A percentile compares a stretch with the other conserved stretches of the same genome.
Evolutionary conservation across 345 rosid species (phyloP).

Genomic region (Diplotaxis tenuifolia): DNA sequence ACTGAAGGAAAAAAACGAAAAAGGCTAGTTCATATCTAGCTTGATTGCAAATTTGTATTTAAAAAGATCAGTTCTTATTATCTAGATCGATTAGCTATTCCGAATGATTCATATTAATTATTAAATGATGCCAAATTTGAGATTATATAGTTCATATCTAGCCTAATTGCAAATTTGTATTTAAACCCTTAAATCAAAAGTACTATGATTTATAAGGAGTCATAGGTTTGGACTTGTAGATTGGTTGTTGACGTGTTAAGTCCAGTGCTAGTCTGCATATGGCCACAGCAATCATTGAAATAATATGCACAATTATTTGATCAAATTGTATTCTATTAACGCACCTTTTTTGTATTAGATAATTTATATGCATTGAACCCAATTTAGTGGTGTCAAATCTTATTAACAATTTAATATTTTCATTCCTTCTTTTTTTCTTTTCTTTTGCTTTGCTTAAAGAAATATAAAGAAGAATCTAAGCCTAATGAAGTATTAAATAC

Average conservation of each 20-base stretch:
- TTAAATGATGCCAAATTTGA: too few species aligned
- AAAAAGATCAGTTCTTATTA: too few species aligned
- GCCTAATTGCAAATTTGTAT: too few species aligned
- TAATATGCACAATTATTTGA: slow-evolving; percentile 16
- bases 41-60: too few species aligned
- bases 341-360: background rate
- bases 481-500: too few species aligned
- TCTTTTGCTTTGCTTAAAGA: background rate
- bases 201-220: slow-evolving; percentile 20
- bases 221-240: slow-evolving; percentile 16
- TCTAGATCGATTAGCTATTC: too few species aligned
- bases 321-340: background rate
- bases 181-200: too few species aligned
- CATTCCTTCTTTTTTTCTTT: background rate
- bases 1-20: too few species aligned
- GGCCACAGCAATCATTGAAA: slow-evolving; percentile 26
- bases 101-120: too few species aligned
- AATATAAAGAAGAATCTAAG: background rate
- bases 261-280: slow-evolving; percentile 3
- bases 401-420: background rate
- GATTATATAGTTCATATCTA: too few species aligned
- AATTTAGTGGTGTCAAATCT: slow-evolving; percentile 15
- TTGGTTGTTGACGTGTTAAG: slow-evolving; percentile 25
- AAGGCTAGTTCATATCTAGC: too few species aligned
- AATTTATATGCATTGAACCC: slow-evolving; percentile 6